A percentile compares a stretch with the other conserved stretches of the same genome.
Conservation (phyloP, 495 filamentous ascomycete species). For the Annulohypoxylon bovei region DNA sequence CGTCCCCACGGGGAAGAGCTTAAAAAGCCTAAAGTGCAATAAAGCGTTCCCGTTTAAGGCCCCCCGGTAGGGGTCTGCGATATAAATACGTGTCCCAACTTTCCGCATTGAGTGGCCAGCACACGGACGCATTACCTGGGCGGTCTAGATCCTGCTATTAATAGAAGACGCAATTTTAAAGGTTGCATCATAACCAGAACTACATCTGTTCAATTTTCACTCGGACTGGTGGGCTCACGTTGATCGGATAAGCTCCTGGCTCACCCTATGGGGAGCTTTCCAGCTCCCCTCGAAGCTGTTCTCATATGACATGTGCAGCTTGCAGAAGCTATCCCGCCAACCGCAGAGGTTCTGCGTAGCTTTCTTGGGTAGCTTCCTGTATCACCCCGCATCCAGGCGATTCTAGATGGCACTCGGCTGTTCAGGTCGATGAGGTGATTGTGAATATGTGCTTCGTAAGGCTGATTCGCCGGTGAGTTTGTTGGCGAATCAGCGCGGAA, state of each 20-base stretch:
- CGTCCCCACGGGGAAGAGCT: slow-evolving; percentile 27
- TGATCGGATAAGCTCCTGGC: slow-evolving; percentile 5
- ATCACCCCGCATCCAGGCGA: slow-evolving; percentile 10
- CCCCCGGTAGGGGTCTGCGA: neutral
- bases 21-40: slow-evolving; percentile 26
- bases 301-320: slow-evolving; percentile 5
- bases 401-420: slow-evolving; percentile 12
- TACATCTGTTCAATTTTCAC: neutral
- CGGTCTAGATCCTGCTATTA: slow-evolving; percentile 31
- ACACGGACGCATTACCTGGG: neutral
- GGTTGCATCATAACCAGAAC: slow-evolving; percentile 7
- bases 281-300: slow-evolving; percentile 1
- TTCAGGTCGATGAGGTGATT: neutral
- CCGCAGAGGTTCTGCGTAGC: neutral
- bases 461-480: neutral
- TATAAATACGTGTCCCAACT: slow-evolving; percentile 3
- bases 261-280: slow-evolving; percentile 3
- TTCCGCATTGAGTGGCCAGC: slow-evolving; percentile 6
- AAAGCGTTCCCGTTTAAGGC: neutral
- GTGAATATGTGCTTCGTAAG: neutral
- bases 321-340: slow-evolving; percentile 6
- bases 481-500: neutral
- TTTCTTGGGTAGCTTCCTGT: neutral
- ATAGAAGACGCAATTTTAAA: slow-evolving; percentile 18
- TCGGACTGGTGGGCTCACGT: neutral